Evolutionary conservation across 2,329 filamentous ascomycete species (phyloP).

Genomic region (Apiospora phragmitis): DNA sequence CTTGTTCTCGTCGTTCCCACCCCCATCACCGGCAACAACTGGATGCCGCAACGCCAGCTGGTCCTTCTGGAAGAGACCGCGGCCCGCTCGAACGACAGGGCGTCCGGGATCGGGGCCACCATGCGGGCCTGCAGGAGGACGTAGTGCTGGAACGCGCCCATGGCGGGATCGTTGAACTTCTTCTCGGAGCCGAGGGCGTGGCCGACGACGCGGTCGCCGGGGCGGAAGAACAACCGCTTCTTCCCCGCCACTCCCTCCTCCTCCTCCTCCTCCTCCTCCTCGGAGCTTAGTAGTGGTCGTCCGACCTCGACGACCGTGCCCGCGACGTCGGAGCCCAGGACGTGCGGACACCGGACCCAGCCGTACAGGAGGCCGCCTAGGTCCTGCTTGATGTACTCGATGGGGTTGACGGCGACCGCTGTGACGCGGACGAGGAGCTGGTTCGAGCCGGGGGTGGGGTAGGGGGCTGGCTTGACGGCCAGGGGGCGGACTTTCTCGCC

Average conservation of each 20-base stretch:
- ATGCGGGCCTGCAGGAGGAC: constrained; percentile 13
- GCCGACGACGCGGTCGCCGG: constrained; percentile 34
- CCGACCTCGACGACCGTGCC: constrained; percentile 31
- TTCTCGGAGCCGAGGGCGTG: constrained; percentile 15
- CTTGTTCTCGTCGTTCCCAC: constrained; percentile 25
- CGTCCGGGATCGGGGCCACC: constrained; percentile 19
- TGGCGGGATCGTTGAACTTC: constrained; percentile 18
- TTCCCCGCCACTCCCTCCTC: constrained; percentile 17
- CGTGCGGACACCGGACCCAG: constrained; percentile 29
- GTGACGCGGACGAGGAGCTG: constrained; percentile 31
- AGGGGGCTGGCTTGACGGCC: constrained; percentile 36
- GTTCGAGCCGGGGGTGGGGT: constrained; percentile 30
- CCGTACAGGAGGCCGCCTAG: constrained; percentile 19
- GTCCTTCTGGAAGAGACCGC: constrained; percentile 26
- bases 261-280: too few species aligned
- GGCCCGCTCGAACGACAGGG: constrained; percentile 22
- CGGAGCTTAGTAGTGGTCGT: too few species aligned
- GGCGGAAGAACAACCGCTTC: constrained; percentile 28
- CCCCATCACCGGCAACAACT: constrained; percentile 19
- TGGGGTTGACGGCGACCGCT: constrained; percentile 33
- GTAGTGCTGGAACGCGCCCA: constrained; percentile 32
- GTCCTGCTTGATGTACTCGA: constrained; percentile 31
- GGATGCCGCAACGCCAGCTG: constrained; percentile 26
- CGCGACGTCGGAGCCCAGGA: constrained; percentile 32
- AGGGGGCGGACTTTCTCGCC: constrained; percentile 23